Evolutionary conservation across 768 basidiomycete genomes (phyloP), one percentile per base, ranked within the genome.

Genomic region (Agaricus blazei): DNA sequence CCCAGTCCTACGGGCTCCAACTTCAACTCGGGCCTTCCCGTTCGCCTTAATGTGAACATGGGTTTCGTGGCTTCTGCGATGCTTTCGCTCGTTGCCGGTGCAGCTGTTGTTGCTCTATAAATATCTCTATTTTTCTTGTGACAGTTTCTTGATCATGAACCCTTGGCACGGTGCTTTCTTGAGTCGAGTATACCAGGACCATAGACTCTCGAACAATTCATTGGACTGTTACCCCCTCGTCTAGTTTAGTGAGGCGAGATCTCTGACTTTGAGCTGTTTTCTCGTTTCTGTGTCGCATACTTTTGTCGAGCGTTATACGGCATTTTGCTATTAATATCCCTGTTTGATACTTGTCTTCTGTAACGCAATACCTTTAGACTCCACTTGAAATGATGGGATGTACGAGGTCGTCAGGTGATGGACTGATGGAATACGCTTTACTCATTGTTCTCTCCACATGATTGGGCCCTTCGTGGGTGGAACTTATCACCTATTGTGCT

Each of bases 21-120:
- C 68, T 23, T 60, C 68, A 47, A 67, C 31, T 71, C 67, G 42
- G 61, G 70, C 12, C 58, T 66, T 19, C 67, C 71, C 15, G 63
- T 69, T 59, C 75, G 69, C 57, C 60, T 72, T 41, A 60, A 60
- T 50, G 60, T 58, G 47, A 53, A 45, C 46, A 31, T 44, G 29
- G 54, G 54, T 43, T 6, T 50, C 14, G 23, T 56, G 31, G 41
- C 40, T 47, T 60, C 49, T 31, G 45, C 50, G 60, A 59, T 52
- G 28, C 51, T 52, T 36, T 79, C 80, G 19, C 76, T 71, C 0
- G 62, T 77, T 38, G 81, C 76, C 38, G 83, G 83, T 38, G 79
- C 70, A 24, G 78, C 65, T 12, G 61, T 75, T 56, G 69, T 78
- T 44, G 68, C 67, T 0, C 72, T 83, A 61, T 84, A 69, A 71